Base-by-base conservation (phyloP, 371 early-diverging fungal genomes). In the Amoeboaphelidium protococcarum region DNA sequence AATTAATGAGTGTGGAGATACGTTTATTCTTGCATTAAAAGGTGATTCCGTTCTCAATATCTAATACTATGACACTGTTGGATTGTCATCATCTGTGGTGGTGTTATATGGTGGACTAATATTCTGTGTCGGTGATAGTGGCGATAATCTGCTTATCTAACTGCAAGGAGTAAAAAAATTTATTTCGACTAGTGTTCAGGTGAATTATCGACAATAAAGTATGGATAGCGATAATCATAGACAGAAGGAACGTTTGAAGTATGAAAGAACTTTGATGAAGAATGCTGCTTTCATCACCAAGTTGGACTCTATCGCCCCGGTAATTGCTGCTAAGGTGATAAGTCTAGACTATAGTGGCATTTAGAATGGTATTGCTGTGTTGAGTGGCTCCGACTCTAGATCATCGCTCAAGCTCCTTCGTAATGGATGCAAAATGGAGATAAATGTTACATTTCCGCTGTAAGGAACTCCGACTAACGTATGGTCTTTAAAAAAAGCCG, bases 381-480 rank as follows among this genome's bases (percentile, higher is more conserved):
- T 87, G 13, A 77, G 83, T 53, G 97, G 97, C 3, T 71, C 76
- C 23, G 86, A 87, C 1, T 60, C 78, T 6, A 63, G 72, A 21
- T 78, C 85, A 12, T 63, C 82, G 10, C 77, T 96, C 55, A 68
- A 82, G 50, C 82, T 88, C 45, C 60, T 90, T 52, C 70, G 88
- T 23, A 88, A 88, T 56, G 97, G 95, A 13, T 58, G 89, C 26
- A 87, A 92, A 53, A 82, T 82, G 0, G 63, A 73, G 1, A 92
- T 92, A 56, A 65, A 92, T 54, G 92, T 87, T 1, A 85, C 78
- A 16, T 72, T 81, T 20, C 87, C 85, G 51, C 63, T 96, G 23
- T 95, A 92, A 0, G 94, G 85, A 31, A 79, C 80, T 46, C 89
- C 94, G 2, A 82, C 71, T 54, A 87, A 82, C 20, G 80, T 94